Evolutionary conservation across 305 asterid genomes (phyloP).

Genomic region (Coffea humblotiana): DNA sequence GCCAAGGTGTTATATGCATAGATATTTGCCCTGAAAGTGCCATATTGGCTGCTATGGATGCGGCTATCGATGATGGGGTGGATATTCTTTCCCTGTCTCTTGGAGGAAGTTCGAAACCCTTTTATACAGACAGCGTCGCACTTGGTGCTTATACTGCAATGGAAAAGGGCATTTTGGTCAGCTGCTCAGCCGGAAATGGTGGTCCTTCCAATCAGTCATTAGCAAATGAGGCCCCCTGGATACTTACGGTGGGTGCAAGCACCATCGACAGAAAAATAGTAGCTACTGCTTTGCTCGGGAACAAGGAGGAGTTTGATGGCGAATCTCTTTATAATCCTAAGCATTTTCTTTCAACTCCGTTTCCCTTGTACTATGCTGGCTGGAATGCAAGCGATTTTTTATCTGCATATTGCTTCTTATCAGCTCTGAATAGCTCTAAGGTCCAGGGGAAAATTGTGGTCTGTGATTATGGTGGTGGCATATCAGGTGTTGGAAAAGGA

Average conservation of each 20-base stretch:
- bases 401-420: background rate
- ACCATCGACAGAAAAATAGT: constrained; percentile 5
- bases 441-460: constrained; percentile 13
- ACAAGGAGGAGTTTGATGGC: background rate
- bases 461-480: constrained; percentile 11
- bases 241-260: constrained; percentile 18
- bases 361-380: background rate
- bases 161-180: constrained; percentile 16
- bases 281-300: constrained; percentile 3
- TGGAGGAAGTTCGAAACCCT: background rate
- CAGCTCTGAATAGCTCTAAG: background rate
- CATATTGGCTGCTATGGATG: constrained; percentile 8
- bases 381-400: background rate
- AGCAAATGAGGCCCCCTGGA: constrained; percentile 14
- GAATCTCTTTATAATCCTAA: background rate
- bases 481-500: constrained; percentile 15
- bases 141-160: constrained; percentile 19
- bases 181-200: constrained; percentile 17
- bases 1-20: too few species aligned
- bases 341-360: background rate
- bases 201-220: background rate
- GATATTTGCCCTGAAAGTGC: background rate
- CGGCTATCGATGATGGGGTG: constrained; percentile 11
- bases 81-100: constrained; percentile 13
- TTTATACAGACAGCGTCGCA: background rate